Base-by-base conservation (phyloP, 2,329 filamentous ascomycete genomes). In the Pyrenophora graminea region DNA sequence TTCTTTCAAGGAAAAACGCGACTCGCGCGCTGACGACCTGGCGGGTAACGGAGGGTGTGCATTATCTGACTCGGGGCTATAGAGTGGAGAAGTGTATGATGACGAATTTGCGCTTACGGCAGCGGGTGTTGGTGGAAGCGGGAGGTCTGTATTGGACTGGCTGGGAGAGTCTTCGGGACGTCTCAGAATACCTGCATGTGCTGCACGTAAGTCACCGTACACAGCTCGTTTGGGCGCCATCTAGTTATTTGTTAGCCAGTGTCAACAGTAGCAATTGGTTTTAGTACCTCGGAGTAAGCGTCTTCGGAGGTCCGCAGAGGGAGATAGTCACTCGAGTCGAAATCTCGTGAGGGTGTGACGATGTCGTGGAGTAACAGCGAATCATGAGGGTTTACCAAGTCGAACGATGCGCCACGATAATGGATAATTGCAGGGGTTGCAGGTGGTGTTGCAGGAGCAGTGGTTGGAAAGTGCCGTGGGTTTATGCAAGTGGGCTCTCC, bases 361-460 rank as follows among this genome's bases (percentile, higher is more conserved):
- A 75, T 69, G 21, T 74, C 61, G 44, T 70, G 69, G 34, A 70
- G 52, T 8, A 65, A 49, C 13, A 75, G 56, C 2, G 72, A 74
- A 32, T 68, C 62, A 59, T 70, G 71, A 3, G 72, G 72, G 39
- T 75, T 75, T 17, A 75, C 65, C 10, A 75, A 48, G 47, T 75
- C 71, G 44, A 75, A 75, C 13, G 72, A 74, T 3, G 71, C 58
- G 39, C 72, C 72, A 19, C 72, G 69, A 49, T 73, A 74, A 49
- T 74, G 71, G 15, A 74, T 61, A 17, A 68, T 67, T 12, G 71
- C 71, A 39, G 72, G 71, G 4, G 72, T 74, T 25, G 67, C 64
- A 3, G 72, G 72, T 18, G 71, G 71, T 4, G 70, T 73, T 12
- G 51, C 68, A 2, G 67, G 69, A 12, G 65, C 64, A 15, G 64